phyloP scores from a whole-genome alignment of 768 basidiomycete species.

The Tricholoma sp. region DNA sequence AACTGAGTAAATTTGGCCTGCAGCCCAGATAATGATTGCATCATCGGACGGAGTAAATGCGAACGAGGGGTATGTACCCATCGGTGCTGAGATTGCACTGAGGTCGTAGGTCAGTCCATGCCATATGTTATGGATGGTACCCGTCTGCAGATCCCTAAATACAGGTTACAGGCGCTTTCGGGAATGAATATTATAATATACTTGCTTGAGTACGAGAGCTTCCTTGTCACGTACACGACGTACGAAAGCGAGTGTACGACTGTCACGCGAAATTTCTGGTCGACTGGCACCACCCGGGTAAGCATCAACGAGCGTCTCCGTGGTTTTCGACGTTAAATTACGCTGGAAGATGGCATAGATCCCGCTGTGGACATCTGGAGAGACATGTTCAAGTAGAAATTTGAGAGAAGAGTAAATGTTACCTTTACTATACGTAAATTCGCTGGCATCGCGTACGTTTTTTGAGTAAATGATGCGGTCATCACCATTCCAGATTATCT shows the following conservation, averaged over 20 bases:
- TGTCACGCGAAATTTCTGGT: constrained; percentile 65
- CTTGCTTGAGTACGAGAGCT: constrained; percentile 66
- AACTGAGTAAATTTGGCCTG: constrained; percentile 62
- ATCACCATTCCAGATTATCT: constrained; percentile 55
- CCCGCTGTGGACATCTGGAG: constrained; percentile 61
- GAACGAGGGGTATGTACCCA: constrained; percentile 78
- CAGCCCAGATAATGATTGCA: constrained; percentile 69
- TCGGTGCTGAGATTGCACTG: constrained; percentile 59
- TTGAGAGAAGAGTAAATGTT: background rate
- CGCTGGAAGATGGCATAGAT: constrained; percentile 68
- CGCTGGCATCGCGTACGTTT: constrained; percentile 49
- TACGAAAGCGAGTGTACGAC: constrained; percentile 68
- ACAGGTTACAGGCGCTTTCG: background rate
- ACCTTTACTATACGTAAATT: constrained; percentile 67
- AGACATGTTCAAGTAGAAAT: background rate
- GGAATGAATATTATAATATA: constrained; percentile 1
- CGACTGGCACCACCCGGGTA: constrained; percentile 70
- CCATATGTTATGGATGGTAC: constrained; percentile 62
- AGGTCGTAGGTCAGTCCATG: constrained; percentile 67
- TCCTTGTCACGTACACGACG: constrained; percentile 70
- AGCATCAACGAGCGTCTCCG: constrained; percentile 47
- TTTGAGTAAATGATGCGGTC: constrained; percentile 62
- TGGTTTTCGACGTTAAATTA: constrained; percentile 53
- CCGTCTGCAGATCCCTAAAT: constrained; percentile 58
- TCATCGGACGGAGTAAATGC: constrained; percentile 58